These are phyloP conservation scores for Aspergillus baeticus DNA, from an alignment of 495 filamentous ascomycete species.

Conservation along the genomic window DNA sequence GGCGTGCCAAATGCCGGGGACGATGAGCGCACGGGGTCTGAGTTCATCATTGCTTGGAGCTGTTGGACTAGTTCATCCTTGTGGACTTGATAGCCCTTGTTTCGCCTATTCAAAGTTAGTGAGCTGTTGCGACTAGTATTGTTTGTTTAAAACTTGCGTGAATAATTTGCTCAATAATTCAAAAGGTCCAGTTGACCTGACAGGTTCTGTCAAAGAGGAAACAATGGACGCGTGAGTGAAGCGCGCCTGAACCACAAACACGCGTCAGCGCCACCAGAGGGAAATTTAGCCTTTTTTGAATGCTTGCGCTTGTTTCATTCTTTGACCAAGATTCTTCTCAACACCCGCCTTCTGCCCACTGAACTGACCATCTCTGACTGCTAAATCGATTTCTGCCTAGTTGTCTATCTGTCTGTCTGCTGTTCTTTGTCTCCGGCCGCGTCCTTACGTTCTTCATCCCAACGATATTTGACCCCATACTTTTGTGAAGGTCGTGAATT, in stretches of 20 bases:
- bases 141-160: no score
- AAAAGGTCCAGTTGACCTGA: no score
- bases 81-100: background rate
- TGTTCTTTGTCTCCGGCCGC: background rate
- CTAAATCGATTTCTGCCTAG: background rate
- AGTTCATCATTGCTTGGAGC: conserved; percentile 24
- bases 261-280: background rate
- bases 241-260: background rate
- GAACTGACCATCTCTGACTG: background rate
- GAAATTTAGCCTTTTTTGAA: background rate
- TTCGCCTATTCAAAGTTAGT: no score
- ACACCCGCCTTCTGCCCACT: background rate
- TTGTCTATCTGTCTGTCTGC: background rate
- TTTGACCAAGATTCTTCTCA: no score
- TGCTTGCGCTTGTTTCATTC: no score
- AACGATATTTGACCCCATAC: background rate
- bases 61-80: background rate
- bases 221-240: conserved; percentile 10
- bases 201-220: no score
- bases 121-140: no score
- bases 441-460: background rate
- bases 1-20: conserved; percentile 89
- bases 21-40: conserved; percentile 74
- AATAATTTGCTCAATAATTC: no score
- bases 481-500: background rate